Percentiles rank a stretch among this genome's conserved stretches.
phyloP scores from a whole-genome alignment of 441 rosid genomes.

The Adansonia gregorii region DNA sequence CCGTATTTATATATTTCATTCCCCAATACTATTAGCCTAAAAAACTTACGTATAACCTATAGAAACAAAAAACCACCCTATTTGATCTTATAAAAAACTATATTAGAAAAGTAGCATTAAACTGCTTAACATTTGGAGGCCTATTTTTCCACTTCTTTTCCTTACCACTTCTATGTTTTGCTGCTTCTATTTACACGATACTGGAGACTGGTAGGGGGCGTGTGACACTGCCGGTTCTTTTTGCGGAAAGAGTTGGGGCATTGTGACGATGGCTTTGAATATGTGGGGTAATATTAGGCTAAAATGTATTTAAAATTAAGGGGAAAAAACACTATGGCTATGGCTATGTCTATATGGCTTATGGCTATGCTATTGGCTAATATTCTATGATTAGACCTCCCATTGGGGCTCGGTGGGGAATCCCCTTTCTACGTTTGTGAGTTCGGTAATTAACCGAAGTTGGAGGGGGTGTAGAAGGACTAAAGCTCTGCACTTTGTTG shows the following conservation, averaged over 20 bases:
- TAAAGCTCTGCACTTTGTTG: constrained; percentile 56
- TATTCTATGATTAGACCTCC: constrained; percentile 68
- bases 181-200: constrained; percentile 43
- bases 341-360: background rate
- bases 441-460: constrained; percentile 51
- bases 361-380: constrained; percentile 29
- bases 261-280: constrained; percentile 19
- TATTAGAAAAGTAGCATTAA: background rate
- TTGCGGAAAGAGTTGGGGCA: background rate
- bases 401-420: constrained; percentile 88
- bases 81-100: background rate
- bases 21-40: constrained; percentile 24
- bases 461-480: constrained; percentile 85
- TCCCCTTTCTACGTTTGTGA: constrained; percentile 80
- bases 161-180: constrained; percentile 26
- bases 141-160: constrained; percentile 23
- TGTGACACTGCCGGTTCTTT: background rate
- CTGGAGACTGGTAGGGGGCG: background rate
- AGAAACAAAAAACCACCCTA: constrained; percentile 19
- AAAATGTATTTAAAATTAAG: no score
- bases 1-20: constrained; percentile 38
- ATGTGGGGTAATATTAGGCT: background rate
- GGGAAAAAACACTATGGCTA: no score
- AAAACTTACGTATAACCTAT: constrained; percentile 32
- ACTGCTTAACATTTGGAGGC: constrained; percentile 11